These are phyloP conservation scores for Diaporthe vaccinii DNA, from an alignment of 2,329 filamentous ascomycete genomes.

Conservation along the genomic window DNA sequence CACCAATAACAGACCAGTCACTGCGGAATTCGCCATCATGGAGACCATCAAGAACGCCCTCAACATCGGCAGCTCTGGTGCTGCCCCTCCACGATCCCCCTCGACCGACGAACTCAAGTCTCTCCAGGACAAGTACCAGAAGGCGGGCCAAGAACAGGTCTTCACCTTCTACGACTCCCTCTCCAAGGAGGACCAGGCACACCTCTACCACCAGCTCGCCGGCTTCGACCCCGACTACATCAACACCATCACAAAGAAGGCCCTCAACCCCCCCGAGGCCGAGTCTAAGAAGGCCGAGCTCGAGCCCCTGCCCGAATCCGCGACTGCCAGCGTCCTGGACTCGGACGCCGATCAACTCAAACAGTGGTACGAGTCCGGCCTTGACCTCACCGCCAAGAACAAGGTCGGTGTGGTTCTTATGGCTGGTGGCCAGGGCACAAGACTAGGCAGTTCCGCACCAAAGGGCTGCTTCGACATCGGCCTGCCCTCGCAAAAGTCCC, in stretches of 20 bases:
- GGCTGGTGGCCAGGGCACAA: slow-evolving; percentile 96
- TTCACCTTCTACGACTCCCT: slow-evolving; percentile 91
- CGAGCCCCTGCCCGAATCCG: slow-evolving; percentile 89
- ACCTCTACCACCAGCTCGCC: slow-evolving; percentile 85
- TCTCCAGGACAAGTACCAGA: slow-evolving; percentile 79
- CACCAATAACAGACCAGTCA: not conserved
- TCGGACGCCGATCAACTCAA: slow-evolving; percentile 83
- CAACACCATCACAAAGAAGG: slow-evolving; percentile 86
- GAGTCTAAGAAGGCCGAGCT: slow-evolving; percentile 68
- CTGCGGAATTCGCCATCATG: slow-evolving; percentile 50
- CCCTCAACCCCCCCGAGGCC: slow-evolving; percentile 81
- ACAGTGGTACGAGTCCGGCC: slow-evolving; percentile 85
- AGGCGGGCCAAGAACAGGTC: slow-evolving; percentile 84
- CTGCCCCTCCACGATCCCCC: slow-evolving; percentile 63
- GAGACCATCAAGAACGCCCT: slow-evolving; percentile 60
- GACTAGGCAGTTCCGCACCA: slow-evolving; percentile 92
- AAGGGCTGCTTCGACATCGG: slow-evolving; percentile 99
- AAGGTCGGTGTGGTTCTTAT: slow-evolving; percentile 91
- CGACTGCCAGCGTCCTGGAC: slow-evolving; percentile 92
- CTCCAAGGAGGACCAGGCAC: slow-evolving; percentile 77
- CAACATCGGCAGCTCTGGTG: slow-evolving; percentile 51
- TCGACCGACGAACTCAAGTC: slow-evolving; percentile 75
- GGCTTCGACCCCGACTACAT: slow-evolving; percentile 87
- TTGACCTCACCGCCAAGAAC: slow-evolving; percentile 84
- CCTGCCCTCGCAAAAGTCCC: slow-evolving; percentile 89